phyloP scores from a whole-genome alignment of 208 protist genomes.

The Trypanosomatidae sp. region DNA sequence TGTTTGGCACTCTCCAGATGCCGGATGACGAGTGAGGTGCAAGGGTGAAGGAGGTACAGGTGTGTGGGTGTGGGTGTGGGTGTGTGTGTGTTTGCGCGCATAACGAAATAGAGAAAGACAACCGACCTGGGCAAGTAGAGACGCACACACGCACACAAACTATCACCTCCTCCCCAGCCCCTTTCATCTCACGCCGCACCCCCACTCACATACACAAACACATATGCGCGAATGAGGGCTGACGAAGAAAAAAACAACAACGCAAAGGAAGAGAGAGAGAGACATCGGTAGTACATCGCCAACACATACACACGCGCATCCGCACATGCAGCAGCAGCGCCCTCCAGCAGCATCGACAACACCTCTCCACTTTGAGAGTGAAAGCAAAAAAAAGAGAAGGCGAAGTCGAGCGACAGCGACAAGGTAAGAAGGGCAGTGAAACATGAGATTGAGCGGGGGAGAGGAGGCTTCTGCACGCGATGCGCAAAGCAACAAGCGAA shows the following conservation, averaged over 20 bases:
- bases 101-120: too few species aligned
- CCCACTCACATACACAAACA: neutral
- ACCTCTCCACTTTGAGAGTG: neutral
- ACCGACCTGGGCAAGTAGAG: too few species aligned
- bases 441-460: neutral
- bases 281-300: neutral
- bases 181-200: too few species aligned
- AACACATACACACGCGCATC: neutral
- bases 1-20: too few species aligned
- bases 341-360: neutral
- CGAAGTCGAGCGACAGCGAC: neutral
- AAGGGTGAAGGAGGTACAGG: too few species aligned
- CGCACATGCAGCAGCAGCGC: neutral
- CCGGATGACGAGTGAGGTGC: too few species aligned
- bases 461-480: neutral
- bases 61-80: too few species aligned
- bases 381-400: neutral
- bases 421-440: neutral
- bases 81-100: too few species aligned
- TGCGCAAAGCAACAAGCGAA: neutral
- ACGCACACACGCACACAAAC: too few species aligned
- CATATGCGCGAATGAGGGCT: neutral
- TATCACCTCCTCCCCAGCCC: too few species aligned
- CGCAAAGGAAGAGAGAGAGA: neutral
- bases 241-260: neutral